Conservation (phyloP, 2,329 filamentous ascomycete species). For the Trichophyton verrucosum region DNA sequence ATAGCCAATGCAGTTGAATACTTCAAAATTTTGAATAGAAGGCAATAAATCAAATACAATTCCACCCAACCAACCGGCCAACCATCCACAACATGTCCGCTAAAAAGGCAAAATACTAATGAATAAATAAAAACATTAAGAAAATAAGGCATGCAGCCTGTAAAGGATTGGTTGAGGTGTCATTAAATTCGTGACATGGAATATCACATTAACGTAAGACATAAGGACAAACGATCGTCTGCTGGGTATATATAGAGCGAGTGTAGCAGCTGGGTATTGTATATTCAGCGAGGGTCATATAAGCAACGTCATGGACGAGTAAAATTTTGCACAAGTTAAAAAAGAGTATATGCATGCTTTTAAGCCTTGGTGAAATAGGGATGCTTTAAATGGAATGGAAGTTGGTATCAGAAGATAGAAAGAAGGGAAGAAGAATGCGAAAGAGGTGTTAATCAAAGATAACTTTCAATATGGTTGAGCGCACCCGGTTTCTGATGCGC, state of each 20-base stretch:
- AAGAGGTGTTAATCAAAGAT: neutral
- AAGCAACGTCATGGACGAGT: neutral
- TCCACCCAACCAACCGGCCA: neutral
- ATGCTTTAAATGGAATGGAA: neutral
- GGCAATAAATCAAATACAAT: neutral
- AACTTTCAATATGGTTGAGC: slow-evolving; percentile 1
- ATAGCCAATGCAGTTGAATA: neutral
- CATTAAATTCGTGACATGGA: neutral
- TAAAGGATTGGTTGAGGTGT: neutral
- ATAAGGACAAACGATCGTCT: neutral
- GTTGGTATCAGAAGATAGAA: neutral
- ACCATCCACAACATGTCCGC: neutral
- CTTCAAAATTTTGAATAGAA: neutral
- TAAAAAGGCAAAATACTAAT: neutral
- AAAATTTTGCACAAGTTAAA: neutral
- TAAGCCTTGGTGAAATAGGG: neutral
- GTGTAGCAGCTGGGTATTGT: neutral
- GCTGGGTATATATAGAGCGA: neutral
- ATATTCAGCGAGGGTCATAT: neutral
- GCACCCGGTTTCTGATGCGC: neutral
- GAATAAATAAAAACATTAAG: neutral
- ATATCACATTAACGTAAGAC: neutral
- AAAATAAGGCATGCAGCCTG: neutral
- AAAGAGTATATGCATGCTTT: neutral
- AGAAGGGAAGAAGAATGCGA: neutral